Evolutionary conservation across 2,329 filamentous ascomycete genomes (phyloP).

Genomic region (Diaporthe sp.): DNA sequence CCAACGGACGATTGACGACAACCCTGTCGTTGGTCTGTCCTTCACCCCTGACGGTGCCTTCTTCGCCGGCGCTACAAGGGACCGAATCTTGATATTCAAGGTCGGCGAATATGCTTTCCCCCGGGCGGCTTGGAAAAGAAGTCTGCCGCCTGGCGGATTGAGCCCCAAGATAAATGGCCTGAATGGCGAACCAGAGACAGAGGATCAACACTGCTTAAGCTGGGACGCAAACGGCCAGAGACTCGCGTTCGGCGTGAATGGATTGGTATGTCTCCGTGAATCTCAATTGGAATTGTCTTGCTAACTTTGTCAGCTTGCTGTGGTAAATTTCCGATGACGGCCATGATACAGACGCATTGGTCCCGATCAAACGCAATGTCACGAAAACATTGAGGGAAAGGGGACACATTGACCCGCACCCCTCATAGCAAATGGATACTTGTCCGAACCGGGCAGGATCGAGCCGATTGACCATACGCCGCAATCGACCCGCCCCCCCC

Average conservation of each 20-base stretch:
- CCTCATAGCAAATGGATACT: not conserved
- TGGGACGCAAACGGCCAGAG: slow-evolving; percentile 75
- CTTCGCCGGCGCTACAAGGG: slow-evolving; percentile 72
- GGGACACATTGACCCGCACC: not conserved
- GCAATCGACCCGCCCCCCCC: not conserved
- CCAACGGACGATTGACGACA: slow-evolving; percentile 71
- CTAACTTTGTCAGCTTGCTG: slow-evolving; percentile 48
- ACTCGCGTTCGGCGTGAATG: slow-evolving; percentile 75
- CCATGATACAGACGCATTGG: not conserved
- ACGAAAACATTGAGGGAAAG: not conserved
- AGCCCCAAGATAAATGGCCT: slow-evolving; percentile 62
- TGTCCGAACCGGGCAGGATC: not conserved
- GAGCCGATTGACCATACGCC: not conserved
- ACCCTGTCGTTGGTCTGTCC: slow-evolving; percentile 69
- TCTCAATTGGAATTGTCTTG: not conserved
- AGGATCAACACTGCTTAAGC: slow-evolving; percentile 72
- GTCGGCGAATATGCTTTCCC: slow-evolving; percentile 71
- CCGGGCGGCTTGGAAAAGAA: slow-evolving; percentile 71
- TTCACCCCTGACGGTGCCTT: slow-evolving; percentile 76
- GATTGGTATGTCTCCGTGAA: slow-evolving; percentile 63
- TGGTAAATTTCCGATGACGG: slow-evolving; percentile 49
- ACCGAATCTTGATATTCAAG: slow-evolving; percentile 75
- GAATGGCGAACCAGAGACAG: slow-evolving; percentile 67
- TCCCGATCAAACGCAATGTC: not conserved
- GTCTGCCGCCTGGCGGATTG: slow-evolving; percentile 64